phyloP scores from a whole-genome alignment of 257 asterid genomes.

The Solanum rostratum region DNA sequence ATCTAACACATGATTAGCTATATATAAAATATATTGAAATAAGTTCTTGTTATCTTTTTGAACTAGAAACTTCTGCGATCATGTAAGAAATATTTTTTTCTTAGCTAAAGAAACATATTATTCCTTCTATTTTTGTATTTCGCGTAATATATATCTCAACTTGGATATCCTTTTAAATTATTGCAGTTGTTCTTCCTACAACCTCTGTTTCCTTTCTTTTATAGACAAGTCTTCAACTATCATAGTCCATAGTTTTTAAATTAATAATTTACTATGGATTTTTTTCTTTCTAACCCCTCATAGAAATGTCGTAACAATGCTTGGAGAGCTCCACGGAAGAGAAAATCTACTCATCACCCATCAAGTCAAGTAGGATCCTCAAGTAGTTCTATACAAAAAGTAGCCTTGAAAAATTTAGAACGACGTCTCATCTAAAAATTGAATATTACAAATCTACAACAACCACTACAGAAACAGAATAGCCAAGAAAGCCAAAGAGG shows the following conservation, averaged over 20 bases:
- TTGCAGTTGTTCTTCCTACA: neutral
- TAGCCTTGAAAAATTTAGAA: neutral
- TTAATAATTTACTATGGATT: neutral
- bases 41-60: neutral
- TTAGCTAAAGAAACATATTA: neutral
- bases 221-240: neutral
- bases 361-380: neutral
- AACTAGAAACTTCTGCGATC: neutral
- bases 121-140: neutral
- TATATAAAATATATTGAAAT: neutral
- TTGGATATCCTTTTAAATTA: neutral
- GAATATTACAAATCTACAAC: neutral
- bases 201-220: neutral
- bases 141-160: no score
- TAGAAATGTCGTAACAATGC: slow-evolving; percentile 22
- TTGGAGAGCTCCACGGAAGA: slow-evolving; percentile 9
- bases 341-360: neutral
- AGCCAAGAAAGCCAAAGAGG: neutral
- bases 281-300: neutral
- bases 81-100: neutral
- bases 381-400: neutral
- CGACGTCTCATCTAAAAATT: neutral
- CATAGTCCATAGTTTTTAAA: no score
- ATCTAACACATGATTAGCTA: neutral
- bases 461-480: neutral